These are phyloP conservation scores for Rhodotorula taiwanensis DNA, from an alignment of 768 basidiomycete genomes.

Conservation along the genomic window DNA sequence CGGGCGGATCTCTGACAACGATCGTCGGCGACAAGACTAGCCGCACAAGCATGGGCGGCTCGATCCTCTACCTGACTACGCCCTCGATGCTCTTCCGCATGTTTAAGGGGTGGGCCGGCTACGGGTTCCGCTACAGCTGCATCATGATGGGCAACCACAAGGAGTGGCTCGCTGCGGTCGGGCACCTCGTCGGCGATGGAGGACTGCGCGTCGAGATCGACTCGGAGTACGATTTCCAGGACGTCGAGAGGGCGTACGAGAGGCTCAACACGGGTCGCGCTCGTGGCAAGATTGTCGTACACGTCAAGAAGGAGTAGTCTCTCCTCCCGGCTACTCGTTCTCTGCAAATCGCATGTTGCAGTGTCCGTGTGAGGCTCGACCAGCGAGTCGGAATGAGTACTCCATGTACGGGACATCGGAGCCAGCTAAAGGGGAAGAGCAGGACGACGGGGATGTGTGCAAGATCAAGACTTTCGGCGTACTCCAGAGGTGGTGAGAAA, in stretches of 20 bases:
- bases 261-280: conserved; percentile 26
- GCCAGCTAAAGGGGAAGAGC: no score
- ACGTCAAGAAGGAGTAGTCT: conserved; percentile 11
- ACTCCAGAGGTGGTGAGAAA: no score
- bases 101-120: conserved; percentile 20
- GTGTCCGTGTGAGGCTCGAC: no score
- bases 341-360: no score
- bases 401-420: no score
- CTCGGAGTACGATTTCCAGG: conserved; percentile 23
- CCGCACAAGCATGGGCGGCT: conserved; percentile 20
- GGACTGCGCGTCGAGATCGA: conserved; percentile 21
- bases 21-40: conserved; percentile 39
- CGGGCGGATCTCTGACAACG: conserved; percentile 15
- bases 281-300: conserved; percentile 36
- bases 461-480: no score
- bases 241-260: conserved; percentile 28
- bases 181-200: background rate
- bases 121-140: conserved; percentile 17
- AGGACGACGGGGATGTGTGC: no score
- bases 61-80: conserved; percentile 4
- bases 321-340: no score
- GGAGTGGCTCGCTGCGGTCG: conserved; percentile 14
- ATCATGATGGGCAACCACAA: conserved; percentile 10
- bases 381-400: no score
- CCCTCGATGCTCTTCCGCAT: conserved; percentile 11